These are phyloP conservation scores for Lentinula aciculospora DNA, from an alignment of 768 basidiomycete genomes.

Conservation along the genomic window DNA sequence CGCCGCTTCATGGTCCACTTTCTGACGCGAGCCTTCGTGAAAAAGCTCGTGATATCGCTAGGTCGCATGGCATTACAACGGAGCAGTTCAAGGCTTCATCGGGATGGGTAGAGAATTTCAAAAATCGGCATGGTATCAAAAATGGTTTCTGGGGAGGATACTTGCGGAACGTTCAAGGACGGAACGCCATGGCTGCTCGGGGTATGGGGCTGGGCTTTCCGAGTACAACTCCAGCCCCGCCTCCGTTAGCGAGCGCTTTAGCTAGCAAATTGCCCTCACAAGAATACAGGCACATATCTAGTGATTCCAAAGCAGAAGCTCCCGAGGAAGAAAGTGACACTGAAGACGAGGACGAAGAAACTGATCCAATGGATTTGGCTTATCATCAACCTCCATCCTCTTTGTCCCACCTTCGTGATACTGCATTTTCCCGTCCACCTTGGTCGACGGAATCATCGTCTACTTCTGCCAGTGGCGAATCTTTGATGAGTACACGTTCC, in stretches of 20 bases:
- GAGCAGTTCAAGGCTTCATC: slow-evolving; percentile 88
- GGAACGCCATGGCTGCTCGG: background rate
- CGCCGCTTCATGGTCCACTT: slow-evolving; percentile 39
- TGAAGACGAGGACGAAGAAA: slow-evolving; percentile 10
- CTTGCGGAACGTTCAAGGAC: slow-evolving; percentile 15
- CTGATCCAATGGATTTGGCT: background rate
- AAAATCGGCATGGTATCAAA: slow-evolving; percentile 72
- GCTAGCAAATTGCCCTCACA: background rate
- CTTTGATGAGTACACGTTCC: background rate
- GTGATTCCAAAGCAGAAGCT: background rate
- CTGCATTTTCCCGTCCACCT: background rate
- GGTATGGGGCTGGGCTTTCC: slow-evolving; percentile 15
- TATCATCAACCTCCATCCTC: background rate
- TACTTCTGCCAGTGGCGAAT: background rate
- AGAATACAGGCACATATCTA: background rate
- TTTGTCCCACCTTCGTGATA: background rate
- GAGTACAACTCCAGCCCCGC: background rate
- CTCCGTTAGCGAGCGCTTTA: background rate
- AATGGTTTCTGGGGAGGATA: slow-evolving; percentile 53
- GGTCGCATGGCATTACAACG: slow-evolving; percentile 45
- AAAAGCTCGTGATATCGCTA: slow-evolving; percentile 47
- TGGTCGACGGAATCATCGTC: slow-evolving; percentile 5
- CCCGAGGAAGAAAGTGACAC: slow-evolving; percentile 7
- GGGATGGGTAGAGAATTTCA: slow-evolving; percentile 92
- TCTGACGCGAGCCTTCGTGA: slow-evolving; percentile 54